A percentile compares a stretch with the other conserved stretches of the same genome.
phyloP scores from a whole-genome alignment of 495 filamentous ascomycete species.

The Cenococcum geophilum region DNA sequence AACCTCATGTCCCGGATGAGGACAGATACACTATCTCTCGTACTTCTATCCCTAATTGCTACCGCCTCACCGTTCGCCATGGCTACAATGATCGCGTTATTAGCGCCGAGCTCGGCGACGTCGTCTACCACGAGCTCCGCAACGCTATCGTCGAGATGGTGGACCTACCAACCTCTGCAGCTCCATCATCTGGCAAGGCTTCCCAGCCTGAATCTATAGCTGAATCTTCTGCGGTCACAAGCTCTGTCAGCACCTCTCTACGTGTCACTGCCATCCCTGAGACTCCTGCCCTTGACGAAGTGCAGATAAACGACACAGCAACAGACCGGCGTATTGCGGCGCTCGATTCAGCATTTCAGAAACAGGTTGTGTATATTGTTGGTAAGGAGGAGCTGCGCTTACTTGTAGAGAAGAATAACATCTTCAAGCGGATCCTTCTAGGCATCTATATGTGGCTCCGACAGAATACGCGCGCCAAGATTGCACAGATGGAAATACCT shows the following conservation, averaged over 20 bases:
- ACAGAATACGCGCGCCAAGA: slow-evolving; percentile 43
- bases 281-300: neutral
- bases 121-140: slow-evolving; percentile 55
- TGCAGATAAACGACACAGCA: neutral
- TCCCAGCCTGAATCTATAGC: neutral
- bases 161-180: neutral
- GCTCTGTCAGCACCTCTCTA: neutral
- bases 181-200: neutral
- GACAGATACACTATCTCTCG: slow-evolving; percentile 45
- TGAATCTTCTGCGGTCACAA: neutral
- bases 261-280: slow-evolving; percentile 4
- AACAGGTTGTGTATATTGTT: slow-evolving; percentile 60
- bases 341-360: slow-evolving; percentile 50
- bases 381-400: slow-evolving; percentile 66
- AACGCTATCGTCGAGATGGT: slow-evolving; percentile 38
- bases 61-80: slow-evolving; percentile 58
- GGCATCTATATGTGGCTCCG: slow-evolving; percentile 59
- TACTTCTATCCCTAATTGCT: slow-evolving; percentile 49
- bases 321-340: neutral
- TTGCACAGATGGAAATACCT: slow-evolving; percentile 30
- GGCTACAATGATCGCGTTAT: slow-evolving; percentile 64
- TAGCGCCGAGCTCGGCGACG: slow-evolving; percentile 50
- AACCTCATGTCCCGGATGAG: slow-evolving; percentile 31
- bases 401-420: slow-evolving; percentile 35
- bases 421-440: slow-evolving; percentile 44